A percentile compares a stretch with the other conserved stretches of the same genome.
Conservation (phyloP, 306 rosid species). For the Dicorynia guianensis region DNA sequence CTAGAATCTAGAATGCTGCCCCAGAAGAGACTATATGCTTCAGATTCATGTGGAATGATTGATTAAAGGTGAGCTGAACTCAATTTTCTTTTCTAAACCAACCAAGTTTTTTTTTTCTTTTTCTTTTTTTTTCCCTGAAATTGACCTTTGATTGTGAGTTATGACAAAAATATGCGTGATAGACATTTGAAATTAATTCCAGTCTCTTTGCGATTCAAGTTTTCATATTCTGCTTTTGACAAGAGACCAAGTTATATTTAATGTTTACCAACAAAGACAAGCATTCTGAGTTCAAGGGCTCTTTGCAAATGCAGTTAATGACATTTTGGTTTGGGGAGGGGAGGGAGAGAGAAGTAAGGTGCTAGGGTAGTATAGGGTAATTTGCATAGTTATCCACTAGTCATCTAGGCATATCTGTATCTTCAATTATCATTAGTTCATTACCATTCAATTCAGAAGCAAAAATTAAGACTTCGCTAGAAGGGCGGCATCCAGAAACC, state of each 20-base stretch:
- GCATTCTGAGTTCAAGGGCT: background rate
- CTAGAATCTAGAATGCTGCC: background rate
- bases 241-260: background rate
- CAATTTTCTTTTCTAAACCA: conserved; percentile 5
- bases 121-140: background rate
- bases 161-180: background rate
- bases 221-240: background rate
- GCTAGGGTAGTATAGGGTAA: no score
- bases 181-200: background rate
- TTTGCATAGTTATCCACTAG: no score
- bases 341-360: no score
- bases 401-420: no score
- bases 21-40: background rate
- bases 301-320: conserved; percentile 9
- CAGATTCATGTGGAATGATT: background rate
- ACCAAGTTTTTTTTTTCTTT: background rate
- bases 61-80: background rate
- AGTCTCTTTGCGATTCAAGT: background rate
- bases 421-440: no score
- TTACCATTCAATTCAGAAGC: no score
- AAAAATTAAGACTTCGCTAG: no score
- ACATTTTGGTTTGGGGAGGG: no score
- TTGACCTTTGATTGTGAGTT: conserved; percentile 4
- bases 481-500: no score
- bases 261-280: background rate